Conservation (phyloP, 106 monocot species). For the Narthecium ossifragum region DNA sequence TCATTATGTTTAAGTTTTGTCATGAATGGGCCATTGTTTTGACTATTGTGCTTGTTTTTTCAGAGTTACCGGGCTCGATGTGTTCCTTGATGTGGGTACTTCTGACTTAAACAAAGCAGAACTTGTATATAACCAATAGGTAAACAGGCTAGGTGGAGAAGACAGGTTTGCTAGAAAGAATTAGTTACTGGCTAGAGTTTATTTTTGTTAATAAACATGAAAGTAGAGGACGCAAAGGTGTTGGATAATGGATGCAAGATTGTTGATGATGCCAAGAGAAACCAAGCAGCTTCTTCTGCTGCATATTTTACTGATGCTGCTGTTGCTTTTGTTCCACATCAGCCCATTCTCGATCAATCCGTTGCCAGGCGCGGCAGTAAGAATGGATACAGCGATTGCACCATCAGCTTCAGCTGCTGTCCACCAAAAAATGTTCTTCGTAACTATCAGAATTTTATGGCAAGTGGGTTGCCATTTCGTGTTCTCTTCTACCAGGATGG, state of each 20-base stretch:
- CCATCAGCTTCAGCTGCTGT: not conserved
- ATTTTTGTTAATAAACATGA: conserved; percentile 44
- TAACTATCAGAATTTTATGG: conserved; percentile 59
- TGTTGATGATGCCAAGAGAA: conserved; percentile 25
- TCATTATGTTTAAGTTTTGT: too few relatives aligned
- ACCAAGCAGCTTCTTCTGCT: conserved; percentile 17
- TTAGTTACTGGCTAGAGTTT: conserved; percentile 26
- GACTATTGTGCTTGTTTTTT: not conserved
- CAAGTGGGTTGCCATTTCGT: conserved; percentile 50
- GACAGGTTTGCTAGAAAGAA: conserved; percentile 26
- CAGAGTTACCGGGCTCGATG: not conserved
- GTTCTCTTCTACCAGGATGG: conserved; percentile 45
- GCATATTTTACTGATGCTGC: conserved; percentile 6
- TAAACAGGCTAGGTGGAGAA: conserved; percentile 34
- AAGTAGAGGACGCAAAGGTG: conserved; percentile 38
- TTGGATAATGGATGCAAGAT: conserved; percentile 31
- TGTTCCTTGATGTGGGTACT: conserved; percentile 13
- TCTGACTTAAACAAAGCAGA: not conserved
- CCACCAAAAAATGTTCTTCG: conserved; percentile 19
- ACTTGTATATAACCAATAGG: conserved; percentile 17
- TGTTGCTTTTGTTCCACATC: not conserved
- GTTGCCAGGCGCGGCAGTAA: not conserved
- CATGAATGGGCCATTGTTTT: too few relatives aligned
- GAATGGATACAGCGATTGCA: not conserved
- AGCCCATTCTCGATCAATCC: conserved; percentile 1